Evolutionary conservation across 2,329 filamentous ascomycete genomes (phyloP).

Genomic region (Pseudopyrenochaeta lycopersici): DNA sequence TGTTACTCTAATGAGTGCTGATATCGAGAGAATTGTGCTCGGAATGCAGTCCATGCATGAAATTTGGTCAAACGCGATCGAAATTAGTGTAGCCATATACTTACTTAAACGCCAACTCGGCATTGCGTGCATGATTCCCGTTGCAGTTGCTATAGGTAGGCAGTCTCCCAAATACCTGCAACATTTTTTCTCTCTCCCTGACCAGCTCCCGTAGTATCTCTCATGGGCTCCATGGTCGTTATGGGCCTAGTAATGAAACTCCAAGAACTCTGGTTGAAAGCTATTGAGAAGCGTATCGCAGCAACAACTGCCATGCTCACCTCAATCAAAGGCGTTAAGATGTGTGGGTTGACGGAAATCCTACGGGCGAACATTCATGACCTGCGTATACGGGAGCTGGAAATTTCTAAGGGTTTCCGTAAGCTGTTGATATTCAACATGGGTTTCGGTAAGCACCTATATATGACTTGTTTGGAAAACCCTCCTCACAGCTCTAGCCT

Average conservation of each 20-base stretch:
- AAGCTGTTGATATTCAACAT: constrained; percentile 48
- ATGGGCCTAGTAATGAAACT: constrained; percentile 42
- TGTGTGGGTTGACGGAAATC: constrained; percentile 50
- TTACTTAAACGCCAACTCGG: constrained; percentile 60
- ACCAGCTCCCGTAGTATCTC: constrained; percentile 16
- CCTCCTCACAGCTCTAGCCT: constrained; percentile 25
- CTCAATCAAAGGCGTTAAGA: constrained; percentile 59
- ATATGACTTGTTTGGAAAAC: not conserved
- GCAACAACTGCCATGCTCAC: constrained; percentile 53
- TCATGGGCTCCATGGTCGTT: constrained; percentile 37
- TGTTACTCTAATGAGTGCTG: constrained; percentile 49
- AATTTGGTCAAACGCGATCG: constrained; percentile 48
- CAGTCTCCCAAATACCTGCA: not conserved
- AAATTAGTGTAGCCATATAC: constrained; percentile 58
- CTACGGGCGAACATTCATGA: constrained; percentile 39
- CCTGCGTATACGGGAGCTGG: constrained; percentile 43
- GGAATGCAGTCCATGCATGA: constrained; percentile 46
- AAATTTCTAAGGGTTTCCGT: constrained; percentile 46
- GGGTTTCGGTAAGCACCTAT: constrained; percentile 38
- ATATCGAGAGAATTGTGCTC: constrained; percentile 46
- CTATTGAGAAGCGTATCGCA: constrained; percentile 55
- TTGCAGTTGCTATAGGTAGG: constrained; percentile 54
- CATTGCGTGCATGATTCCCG: constrained; percentile 57
- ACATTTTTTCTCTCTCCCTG: constrained; percentile 1
- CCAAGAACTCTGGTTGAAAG: constrained; percentile 54